A percentile compares a stretch with the other conserved stretches of the same genome.
Evolutionary conservation across 306 rosid genomes (phyloP).

Genomic region (Hippophae rhamnoides): DNA sequence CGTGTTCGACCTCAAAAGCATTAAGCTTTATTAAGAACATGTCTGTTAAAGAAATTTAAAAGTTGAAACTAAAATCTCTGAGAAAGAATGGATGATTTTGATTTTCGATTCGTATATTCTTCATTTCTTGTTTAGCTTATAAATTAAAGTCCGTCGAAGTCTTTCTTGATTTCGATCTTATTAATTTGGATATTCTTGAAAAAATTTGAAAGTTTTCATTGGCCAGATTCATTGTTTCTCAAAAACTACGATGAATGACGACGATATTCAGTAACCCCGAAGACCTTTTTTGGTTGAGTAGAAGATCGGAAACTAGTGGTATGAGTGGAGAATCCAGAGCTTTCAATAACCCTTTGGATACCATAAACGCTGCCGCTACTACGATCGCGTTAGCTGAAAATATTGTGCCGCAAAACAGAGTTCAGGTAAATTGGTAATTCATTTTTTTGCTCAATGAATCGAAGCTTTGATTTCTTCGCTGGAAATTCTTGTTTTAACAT

Average conservation of each 20-base stretch:
- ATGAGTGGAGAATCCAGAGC: conserved; percentile 33
- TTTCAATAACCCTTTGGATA: conserved; percentile 49
- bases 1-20: conserved; percentile 73
- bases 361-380: conserved; percentile 88
- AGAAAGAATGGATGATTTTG: conserved; percentile 8
- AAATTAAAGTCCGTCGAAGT: not conserved
- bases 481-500: not conserved
- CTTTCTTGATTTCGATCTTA: not conserved
- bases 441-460: not conserved
- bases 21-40: not conserved
- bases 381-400: conserved; percentile 62
- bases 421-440: conserved; percentile 28
- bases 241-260: not conserved
- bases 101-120: conserved; percentile 3
- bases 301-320: conserved; percentile 37
- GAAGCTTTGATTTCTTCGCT: not conserved
- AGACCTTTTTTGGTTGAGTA: not conserved
- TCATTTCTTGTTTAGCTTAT: not conserved
- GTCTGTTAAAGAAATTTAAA: not conserved
- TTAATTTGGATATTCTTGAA: conserved; percentile 1
- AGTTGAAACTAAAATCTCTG: not conserved
- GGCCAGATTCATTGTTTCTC: not conserved
- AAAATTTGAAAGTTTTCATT: not conserved
- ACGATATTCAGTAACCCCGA: conserved; percentile 6
- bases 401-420: conserved; percentile 49